A percentile compares a stretch with the other conserved stretches of the same genome.
These are phyloP conservation scores for Nannochloropsis salina DNA, from an alignment of 108 stramenopile genomes.

Conservation along the genomic window DNA sequence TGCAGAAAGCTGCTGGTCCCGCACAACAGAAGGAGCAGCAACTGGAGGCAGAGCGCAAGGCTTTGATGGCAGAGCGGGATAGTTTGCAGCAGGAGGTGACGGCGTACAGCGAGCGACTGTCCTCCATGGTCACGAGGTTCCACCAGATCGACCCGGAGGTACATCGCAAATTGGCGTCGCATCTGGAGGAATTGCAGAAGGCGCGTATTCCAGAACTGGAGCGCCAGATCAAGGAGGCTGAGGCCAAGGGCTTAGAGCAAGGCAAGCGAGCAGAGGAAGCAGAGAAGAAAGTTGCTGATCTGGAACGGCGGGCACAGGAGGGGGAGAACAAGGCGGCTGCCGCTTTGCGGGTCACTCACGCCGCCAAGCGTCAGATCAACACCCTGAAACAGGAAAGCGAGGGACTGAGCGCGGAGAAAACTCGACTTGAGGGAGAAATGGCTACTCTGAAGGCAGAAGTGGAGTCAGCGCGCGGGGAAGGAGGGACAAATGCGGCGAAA, in stretches of 20 bases:
- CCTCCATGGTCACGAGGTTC: not conserved
- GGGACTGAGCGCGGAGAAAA: not conserved
- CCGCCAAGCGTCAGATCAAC: not conserved
- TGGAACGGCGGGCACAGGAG: not conserved
- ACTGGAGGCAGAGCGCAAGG: not conserved
- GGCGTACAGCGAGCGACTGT: not conserved
- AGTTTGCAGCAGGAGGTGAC: slow-evolving; percentile 8
- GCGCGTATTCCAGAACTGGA: not conserved
- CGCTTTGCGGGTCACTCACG: not conserved
- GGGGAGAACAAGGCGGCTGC: not conserved
- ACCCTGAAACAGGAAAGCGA: not conserved
- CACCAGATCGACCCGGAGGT: slow-evolving; percentile 9
- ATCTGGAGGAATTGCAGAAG: not conserved
- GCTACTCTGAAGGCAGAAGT: not conserved
- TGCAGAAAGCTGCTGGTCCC: not conserved
- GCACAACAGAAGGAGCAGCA: slow-evolving; percentile 4
- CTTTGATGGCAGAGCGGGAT: not conserved
- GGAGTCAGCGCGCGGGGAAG: not conserved
- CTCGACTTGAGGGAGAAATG: slow-evolving; percentile 9
- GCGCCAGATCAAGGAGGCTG: not conserved
- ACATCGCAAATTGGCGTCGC: not conserved
- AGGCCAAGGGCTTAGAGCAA: not conserved
- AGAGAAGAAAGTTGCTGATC: not conserved
- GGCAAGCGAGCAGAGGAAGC: not conserved
- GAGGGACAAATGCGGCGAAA: not conserved